Evolutionary conservation across 1,284 basidiomycete species (phyloP).

Genomic region (Marasmius tenuissimus): DNA sequence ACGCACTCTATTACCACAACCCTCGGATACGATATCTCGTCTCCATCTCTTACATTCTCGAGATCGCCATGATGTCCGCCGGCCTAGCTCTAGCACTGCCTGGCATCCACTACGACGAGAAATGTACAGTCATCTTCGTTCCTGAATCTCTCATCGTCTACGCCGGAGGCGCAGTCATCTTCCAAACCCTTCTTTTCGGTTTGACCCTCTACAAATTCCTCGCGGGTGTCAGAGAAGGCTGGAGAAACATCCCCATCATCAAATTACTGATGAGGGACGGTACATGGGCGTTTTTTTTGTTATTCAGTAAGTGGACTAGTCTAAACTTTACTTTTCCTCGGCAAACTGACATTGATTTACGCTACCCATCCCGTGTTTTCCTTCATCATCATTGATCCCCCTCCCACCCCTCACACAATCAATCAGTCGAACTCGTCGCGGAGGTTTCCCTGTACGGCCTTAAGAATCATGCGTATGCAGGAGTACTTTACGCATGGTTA

Average conservation of each 20-base stretch:
- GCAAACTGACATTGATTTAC: neutral
- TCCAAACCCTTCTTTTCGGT: slow-evolving; percentile 34
- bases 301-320: neutral
- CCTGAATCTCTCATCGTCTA: slow-evolving; percentile 3
- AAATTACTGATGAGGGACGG: slow-evolving; percentile 36
- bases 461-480: slow-evolving; percentile 24
- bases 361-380: neutral
- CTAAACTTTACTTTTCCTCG: neutral
- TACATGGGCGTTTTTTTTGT: slow-evolving; percentile 20
- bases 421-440: slow-evolving; percentile 25
- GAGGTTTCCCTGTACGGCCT: slow-evolving; percentile 26
- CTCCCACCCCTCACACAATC: neutral
- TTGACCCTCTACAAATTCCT: slow-evolving; percentile 33
- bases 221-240: slow-evolving; percentile 26
- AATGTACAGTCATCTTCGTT: neutral
- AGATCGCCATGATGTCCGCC: slow-evolving; percentile 1
- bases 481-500: slow-evolving; percentile 32
- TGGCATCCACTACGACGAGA: neutral
- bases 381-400: neutral
- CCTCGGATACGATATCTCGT: neutral
- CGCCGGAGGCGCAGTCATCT: slow-evolving; percentile 29
- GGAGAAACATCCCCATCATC: slow-evolving; percentile 29
- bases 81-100: slow-evolving; percentile 2
- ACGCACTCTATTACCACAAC: slow-evolving; percentile 4
- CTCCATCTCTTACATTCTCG: neutral